phyloP scores from a whole-genome alignment of 257 asterid genomes.

The Craterostigma plantagineum region DNA sequence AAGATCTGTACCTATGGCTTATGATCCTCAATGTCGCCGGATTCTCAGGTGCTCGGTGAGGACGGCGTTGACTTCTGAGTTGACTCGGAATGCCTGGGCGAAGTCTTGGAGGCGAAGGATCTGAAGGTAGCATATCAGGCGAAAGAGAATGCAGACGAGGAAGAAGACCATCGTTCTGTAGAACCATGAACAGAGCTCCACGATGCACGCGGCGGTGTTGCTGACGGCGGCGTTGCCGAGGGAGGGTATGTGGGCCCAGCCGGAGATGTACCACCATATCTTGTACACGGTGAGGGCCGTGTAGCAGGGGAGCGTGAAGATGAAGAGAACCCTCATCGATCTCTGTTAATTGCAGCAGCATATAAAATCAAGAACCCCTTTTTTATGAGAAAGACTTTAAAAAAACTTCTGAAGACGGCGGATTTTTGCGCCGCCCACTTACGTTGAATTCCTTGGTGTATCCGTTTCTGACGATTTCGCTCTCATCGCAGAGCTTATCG shows the following conservation, averaged over 20 bases:
- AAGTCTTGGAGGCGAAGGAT: conserved; percentile 82
- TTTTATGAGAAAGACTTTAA: no score
- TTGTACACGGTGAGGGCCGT: conserved; percentile 60
- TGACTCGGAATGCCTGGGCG: conserved; percentile 49
- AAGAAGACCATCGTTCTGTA: conserved; percentile 75
- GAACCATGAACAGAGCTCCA: conserved; percentile 88
- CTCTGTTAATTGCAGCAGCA: conserved; percentile 23
- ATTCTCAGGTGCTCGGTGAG: conserved; percentile 71
- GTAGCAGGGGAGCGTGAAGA: conserved; percentile 72
- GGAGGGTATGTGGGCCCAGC: conserved; percentile 71
- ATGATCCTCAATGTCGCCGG: conserved; percentile 69
- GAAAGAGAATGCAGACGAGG: conserved; percentile 77
- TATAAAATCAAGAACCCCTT: no score
- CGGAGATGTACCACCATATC: conserved; percentile 86
- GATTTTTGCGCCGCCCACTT: no score
- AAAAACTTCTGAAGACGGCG: no score
- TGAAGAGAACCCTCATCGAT: conserved; percentile 56
- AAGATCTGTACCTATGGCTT: conserved; percentile 71
- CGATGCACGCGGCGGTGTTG: conserved; percentile 57
- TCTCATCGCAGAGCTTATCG: conserved; percentile 69
- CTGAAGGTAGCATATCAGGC: conserved; percentile 77
- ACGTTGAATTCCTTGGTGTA: conserved; percentile 62
- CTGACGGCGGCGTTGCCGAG: conserved; percentile 56
- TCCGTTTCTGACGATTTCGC: conserved; percentile 68
- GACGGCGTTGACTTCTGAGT: conserved; percentile 64